Base-by-base conservation (phyloP, 768 basidiomycete species). In the Sutorius australiensis region DNA sequence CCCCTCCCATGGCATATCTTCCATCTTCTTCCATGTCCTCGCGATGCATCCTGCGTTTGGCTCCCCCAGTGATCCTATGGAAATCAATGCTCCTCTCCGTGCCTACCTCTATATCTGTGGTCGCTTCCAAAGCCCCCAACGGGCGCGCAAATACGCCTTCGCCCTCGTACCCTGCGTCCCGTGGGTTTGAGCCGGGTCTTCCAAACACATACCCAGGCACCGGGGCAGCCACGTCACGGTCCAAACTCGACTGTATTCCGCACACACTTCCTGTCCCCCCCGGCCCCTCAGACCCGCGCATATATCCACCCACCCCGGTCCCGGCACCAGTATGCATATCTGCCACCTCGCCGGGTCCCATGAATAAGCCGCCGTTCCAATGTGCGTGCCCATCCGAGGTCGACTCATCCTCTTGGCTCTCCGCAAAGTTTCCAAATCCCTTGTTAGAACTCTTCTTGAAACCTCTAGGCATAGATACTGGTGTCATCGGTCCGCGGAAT, bases 401-500 rank as follows among this genome's bases (percentile, higher is more conserved):
- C 3, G 4, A 27, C 10, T 60, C 56, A 14, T 57, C 40, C 13
- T 55, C 57, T 33, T 32, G 41, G 39, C 40, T 42, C 14, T 51
- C 59, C 3, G 50, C 27, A 12, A 53, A 46, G 13, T 16, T 28
- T 2, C 38, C 46, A 8, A 57, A 33, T 16, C 54, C 59, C 24
- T 54, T 62, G 45, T 53, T 57, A 37, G 28, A 31, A 17, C 54
- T 57, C 24, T 54, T 62, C 44, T 53, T 55, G 40, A 31, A 31
- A 21, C 37, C 46, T 32, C 57, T 63, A 7, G 61, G 55, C 3
- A 46, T 32, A n/a, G 61, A 61, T 8, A 40, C 40, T 0, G 64
- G 64, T 1, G 64, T 66, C 53, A 58, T 53, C 28, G 61, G 59
- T 17, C 43, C 50, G n/a, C 51, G 33, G 40, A 65, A 63, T 12